These are phyloP conservation scores for Knufia fluminis DNA, from an alignment of 2,329 filamentous ascomycete species.

Conservation along the genomic window DNA sequence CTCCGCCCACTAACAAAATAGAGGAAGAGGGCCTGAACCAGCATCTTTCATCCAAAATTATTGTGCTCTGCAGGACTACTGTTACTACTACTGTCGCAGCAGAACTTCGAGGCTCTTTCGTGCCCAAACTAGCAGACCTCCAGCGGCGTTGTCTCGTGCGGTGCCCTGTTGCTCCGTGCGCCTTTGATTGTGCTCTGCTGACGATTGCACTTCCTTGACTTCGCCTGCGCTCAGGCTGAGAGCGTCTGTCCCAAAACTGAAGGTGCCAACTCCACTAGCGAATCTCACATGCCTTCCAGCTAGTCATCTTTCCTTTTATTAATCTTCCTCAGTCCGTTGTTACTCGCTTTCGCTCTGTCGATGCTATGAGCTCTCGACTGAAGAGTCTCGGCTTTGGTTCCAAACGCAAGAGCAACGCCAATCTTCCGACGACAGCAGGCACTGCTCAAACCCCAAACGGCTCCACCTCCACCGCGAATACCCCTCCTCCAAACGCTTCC, in stretches of 20 bases:
- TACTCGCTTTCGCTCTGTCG: constrained; percentile 30
- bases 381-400: constrained; percentile 41
- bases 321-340: constrained; percentile 5
- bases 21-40: constrained; percentile 3
- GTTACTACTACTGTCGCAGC: neutral
- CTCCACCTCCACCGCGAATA: constrained; percentile 26
- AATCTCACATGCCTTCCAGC: constrained; percentile 6
- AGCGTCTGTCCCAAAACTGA: too few species aligned
- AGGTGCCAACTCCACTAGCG: neutral
- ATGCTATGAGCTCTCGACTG: constrained; percentile 44
- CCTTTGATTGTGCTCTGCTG: constrained; percentile 3
- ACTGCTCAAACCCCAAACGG: constrained; percentile 26
- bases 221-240: constrained; percentile 4
- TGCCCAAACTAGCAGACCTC: too few species aligned
- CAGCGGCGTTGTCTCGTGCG: neutral
- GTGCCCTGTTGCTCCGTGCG: neutral
- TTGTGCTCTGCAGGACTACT: too few species aligned
- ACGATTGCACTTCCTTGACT: neutral
- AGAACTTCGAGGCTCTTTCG: neutral
- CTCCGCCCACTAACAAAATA: neutral
- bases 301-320: constrained; percentile 6
- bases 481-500: constrained; percentile 35
- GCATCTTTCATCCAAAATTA: neutral
- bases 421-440: constrained; percentile 25
- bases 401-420: constrained; percentile 44